Conservation (phyloP, 1,284 basidiomycete genomes). For the Erythrobasidium hasegawianum region DNA sequence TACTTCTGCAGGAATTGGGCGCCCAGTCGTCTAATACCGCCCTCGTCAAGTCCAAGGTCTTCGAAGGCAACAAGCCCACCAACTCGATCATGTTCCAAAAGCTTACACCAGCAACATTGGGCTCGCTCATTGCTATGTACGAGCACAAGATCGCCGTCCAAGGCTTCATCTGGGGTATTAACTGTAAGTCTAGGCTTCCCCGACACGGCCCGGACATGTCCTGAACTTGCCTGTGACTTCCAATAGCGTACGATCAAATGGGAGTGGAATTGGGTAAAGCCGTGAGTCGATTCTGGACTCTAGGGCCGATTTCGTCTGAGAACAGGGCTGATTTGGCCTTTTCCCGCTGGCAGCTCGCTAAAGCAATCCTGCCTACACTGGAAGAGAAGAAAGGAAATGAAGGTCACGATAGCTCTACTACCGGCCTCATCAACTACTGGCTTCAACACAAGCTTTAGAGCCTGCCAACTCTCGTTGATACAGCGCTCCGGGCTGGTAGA, state of each 20-base stretch:
- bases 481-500: too few relatives aligned
- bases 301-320: too few relatives aligned
- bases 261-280: slow-evolving; percentile 94
- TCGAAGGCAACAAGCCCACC: slow-evolving; percentile 94
- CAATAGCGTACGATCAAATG: slow-evolving; percentile 66
- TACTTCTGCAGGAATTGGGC: slow-evolving; percentile 64
- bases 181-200: slow-evolving; percentile 60
- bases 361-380: slow-evolving; percentile 87
- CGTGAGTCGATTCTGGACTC: too few relatives aligned
- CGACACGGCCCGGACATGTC: background rate
- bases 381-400: slow-evolving; percentile 73
- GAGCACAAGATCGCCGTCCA: slow-evolving; percentile 99
- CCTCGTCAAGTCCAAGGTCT: slow-evolving; percentile 93
- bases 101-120: slow-evolving; percentile 80
- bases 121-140: slow-evolving; percentile 81
- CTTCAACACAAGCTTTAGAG: slow-evolving; percentile 58
- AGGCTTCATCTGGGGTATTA: slow-evolving; percentile 96
- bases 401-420: slow-evolving; percentile 89
- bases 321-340: too few relatives aligned
- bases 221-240: background rate
- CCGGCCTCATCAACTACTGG: slow-evolving; percentile 89
- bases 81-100: slow-evolving; percentile 94
- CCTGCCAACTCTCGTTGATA: too few relatives aligned
- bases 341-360: slow-evolving; percentile 63
- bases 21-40: slow-evolving; percentile 68